Evolutionary conservation across 2,329 filamentous ascomycete genomes (phyloP), one percentile per base, ranked within the genome.

Genomic region (Ustilaginoidea virens): DNA sequence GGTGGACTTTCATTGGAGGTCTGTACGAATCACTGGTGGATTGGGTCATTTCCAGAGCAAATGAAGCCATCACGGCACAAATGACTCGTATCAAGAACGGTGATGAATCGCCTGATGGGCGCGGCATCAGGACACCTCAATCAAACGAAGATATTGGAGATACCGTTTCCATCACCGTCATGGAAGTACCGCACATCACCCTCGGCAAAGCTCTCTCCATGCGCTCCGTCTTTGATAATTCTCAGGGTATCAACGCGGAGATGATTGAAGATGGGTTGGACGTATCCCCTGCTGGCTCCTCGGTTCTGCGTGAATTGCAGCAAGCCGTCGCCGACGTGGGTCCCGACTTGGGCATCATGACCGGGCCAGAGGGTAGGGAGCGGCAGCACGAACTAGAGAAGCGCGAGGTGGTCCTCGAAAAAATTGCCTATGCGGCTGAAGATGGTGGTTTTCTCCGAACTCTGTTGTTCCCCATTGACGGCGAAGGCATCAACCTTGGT

Each of bases 211-310:
- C 87, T 0, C 56, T 92, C n/a, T 74, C 81, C 9, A 73, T 98
- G 58, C 80, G 83, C 22, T 82, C 81, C 10, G 72, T 96, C 20
- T 98, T 98, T 43, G 87, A 98, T 40, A 90, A 96, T 43, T 71
- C 64, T n/a, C 62, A 77, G 13, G 90, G 90, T 29, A 94, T 98
- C 56, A 96, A 96, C 42, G 69, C 79, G 0, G 90, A 98, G 58
- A 96, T 98, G 86, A 92, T 87, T 45, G 78, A 87, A 36, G 90
- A 98, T 40, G 90, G 90, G 7, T 69, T 98, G 1, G 69, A 80
- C n/a, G 67, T 92, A 2, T 56, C 67, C 1, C 43, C 76, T 0
- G 74, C 74, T 2, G 80, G 80, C n/a, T 78, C 76, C 33, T 92
- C 87, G 0, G 78, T 96, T 7, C 50, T 87, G 10, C 75, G 80